Conservation (phyloP, 192 early-diverging fungal species). For the Linnemannia elongata region DNA sequence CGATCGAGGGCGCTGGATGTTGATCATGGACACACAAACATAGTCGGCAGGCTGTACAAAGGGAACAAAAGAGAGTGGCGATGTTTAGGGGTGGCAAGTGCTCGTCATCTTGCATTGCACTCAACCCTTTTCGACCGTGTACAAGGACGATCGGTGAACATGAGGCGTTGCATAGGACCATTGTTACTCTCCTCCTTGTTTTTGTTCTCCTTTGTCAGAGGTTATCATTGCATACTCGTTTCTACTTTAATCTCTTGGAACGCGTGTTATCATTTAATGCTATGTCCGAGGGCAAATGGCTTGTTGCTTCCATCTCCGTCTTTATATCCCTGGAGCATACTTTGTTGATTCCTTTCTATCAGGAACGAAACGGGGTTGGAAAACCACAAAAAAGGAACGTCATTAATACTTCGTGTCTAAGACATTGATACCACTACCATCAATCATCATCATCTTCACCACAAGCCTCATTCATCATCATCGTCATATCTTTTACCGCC, state of each 20-base stretch:
- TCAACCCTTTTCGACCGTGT: neutral
- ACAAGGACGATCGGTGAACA: too few species aligned
- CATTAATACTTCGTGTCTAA: neutral
- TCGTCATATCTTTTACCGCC: neutral
- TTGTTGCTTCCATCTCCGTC: neutral
- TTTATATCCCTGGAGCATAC: neutral
- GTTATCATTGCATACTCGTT: too few species aligned
- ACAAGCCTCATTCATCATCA: neutral
- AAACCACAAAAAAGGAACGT: neutral
- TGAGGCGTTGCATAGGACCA: too few species aligned
- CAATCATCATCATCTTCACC: neutral
- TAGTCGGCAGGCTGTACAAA: neutral
- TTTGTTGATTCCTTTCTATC: neutral
- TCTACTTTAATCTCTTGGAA: too few species aligned
- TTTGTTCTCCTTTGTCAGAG: too few species aligned
- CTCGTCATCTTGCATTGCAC: neutral
- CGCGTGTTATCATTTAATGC: too few species aligned
- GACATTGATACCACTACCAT: neutral
- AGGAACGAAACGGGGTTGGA: neutral
- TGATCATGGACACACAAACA: neutral
- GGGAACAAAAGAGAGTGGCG: neutral
- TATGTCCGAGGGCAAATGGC: too few species aligned
- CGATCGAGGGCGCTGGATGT: neutral
- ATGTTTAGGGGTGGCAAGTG: neutral
- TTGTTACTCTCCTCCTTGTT: too few species aligned